Base-by-base conservation (phyloP, 805 yeast genomes). In the Ogataea saltuana region DNA sequence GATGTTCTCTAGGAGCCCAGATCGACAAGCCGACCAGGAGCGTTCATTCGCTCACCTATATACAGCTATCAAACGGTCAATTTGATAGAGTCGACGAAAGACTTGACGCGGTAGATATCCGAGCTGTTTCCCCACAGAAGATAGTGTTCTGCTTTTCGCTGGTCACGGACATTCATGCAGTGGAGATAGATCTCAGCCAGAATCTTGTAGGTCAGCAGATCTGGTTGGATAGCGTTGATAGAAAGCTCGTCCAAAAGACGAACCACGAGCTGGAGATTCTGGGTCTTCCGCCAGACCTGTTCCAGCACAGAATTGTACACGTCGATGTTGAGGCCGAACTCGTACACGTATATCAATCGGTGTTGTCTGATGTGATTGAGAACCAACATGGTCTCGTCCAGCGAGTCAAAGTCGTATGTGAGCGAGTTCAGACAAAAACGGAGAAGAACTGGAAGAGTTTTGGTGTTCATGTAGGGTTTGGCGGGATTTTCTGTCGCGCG, bases 181-280 rank as follows among this genome's bases (percentile, higher is more conserved):
- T 57, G 48, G 15, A 63, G 42, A 33, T 62, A 61, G 6, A 65
- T 53, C 17, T 48, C 32, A 1, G 59, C 45, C 13, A 63, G 27
- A 16, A 59, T 47, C 41, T 54, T 55, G 37, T 51, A 60, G 2
- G 67, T 63, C 10, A 50, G 41, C 9, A 60, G 23, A 33, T 65
- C 61, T 4, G 64, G 64, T 21, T 50, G 54, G 19, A 65, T 56
- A 1, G 65, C 67, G 41, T 63, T 64, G 28, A 50, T 45, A 11
- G 46, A 32, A 37, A 64, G 43, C 45, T 65, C 69, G 19, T 60
- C 60, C 18, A 61, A 45, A 10, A 64, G 25, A 4, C 39, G 41
- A 5, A 50, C 41, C 7, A 64, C 44, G 15, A 58, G 29, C 12
- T 52, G 53, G 5, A 63, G 29, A 35, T 63, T 60, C 25, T 53